Evolutionary conservation across 164 flowering plant genomes (phyloP), one percentile per base, ranked within the genome.

Genomic region (Macadamia tetraphylla): DNA sequence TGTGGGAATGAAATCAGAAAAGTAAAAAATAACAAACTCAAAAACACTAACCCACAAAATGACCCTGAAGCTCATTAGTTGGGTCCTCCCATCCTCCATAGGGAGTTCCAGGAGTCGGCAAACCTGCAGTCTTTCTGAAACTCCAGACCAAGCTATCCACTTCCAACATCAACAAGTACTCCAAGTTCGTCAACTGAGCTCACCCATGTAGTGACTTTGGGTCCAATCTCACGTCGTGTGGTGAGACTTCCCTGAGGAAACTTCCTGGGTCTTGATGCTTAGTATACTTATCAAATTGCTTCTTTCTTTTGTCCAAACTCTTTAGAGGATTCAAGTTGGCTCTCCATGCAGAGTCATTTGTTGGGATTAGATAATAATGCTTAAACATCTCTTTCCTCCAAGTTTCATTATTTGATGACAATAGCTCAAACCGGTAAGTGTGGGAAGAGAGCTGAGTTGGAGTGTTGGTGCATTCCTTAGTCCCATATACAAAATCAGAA

Each of bases 21-120:
- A 31, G 58, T 6, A 66, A 59, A 35, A 12, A 30, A 35, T 8
- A 64, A 49, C 15, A 63, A 51, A 63, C n/a, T 9, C 42, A 70
- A 23, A 23, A 23, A 23, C 23, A 83, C 89, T 63, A 46, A 88
- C 98, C 97, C 17, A 91, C 96, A 75, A 94, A 94, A 80, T 94
- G 98, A 30, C 98, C 98, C 0, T 97, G 89, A 71, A 94, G 96
- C 84, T 94, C 91, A 14, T 0, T 4, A 30, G 31, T 43, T 0
- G 94, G 87, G 0, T 15, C 79, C 75, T 94, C 98, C 98, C 97
- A 94, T 0, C 98, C 98, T 32, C 86, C 90, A 72, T 90, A 88
- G 0, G 98, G 77, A 11, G 17, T 58, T 1, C 95, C 92, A 0
- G 82, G 82, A 0, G 90, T 87, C 6, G 78, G 67, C 78, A 90